Evolutionary conservation across 768 basidiomycete genomes (phyloP), one percentile per base, ranked within the genome.

Genomic region (Phaffia australis): DNA sequence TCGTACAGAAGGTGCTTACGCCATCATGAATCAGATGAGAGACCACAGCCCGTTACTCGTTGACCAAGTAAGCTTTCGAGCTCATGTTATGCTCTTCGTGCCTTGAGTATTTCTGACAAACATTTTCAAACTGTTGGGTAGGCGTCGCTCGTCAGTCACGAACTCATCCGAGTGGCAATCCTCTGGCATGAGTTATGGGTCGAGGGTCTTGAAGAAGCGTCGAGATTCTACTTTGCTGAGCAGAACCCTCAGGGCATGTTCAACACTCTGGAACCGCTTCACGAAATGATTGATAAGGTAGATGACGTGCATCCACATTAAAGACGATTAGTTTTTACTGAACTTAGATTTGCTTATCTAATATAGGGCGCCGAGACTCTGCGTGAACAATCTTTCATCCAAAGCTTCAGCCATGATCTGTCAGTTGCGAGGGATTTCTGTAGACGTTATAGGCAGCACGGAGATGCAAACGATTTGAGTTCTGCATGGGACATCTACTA

Each of bases 401-500:
- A 98, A 76, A 87, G 86, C 5, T 98, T 94, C 71, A 91, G 92
- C 1, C 82, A 90, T 65, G 94, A 98, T 72, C 80, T 99, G 32
- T 84, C 84, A 32, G 91, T 94, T 72, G 95, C 95, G 16, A 84
- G 91, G 51, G 91, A 93, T 73, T 89, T 90, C 46, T 90, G 89
- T 71, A 82, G 85, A 59, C 83, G 89, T 59, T 99, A 87, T 79
- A 85, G 87, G 51, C 81, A 83, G 25, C 88, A 88, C 73, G 88
- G 88, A 29, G 93, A 99, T 74, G 82, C 84, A 64, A 84, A 83
- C 59, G 91, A 97, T 74, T 79, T 99, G 56, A 95, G 98, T 74
- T 89, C 88, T 73, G 95, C 95, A 42, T 99, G 95, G 95, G 95
- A 98, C 73, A 92, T 97, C 30, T 99, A 99, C 77, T 99, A 97